phyloP scores from a whole-genome alignment of 495 filamentous ascomycete species.

The Coniosporium apollinis region DNA sequence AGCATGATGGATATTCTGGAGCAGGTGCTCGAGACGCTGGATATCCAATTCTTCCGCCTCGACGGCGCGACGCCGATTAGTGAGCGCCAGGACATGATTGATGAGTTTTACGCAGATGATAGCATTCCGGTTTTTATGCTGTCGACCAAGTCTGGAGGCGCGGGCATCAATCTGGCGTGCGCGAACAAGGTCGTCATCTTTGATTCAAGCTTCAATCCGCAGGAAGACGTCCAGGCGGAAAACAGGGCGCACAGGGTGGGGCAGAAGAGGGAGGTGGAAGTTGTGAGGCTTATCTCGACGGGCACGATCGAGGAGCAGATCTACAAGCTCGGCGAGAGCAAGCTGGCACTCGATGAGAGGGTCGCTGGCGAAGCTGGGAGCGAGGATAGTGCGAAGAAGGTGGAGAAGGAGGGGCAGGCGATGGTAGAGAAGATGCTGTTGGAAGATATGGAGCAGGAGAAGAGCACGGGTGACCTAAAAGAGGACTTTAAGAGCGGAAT shows the following conservation, averaged over 20 bases:
- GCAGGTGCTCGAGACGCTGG: slow-evolving; percentile 54
- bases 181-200: slow-evolving; percentile 98
- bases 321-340: slow-evolving; percentile 71
- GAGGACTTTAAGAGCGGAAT: slow-evolving; percentile 18
- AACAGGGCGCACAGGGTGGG: slow-evolving; percentile 93
- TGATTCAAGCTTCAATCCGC: slow-evolving; percentile 87
- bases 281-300: slow-evolving; percentile 62
- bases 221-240: slow-evolving; percentile 91
- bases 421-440: slow-evolving; percentile 49
- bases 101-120: slow-evolving; percentile 59
- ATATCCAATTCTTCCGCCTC: slow-evolving; percentile 60
- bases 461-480: slow-evolving; percentile 2
- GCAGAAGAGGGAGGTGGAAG: slow-evolving; percentile 75
- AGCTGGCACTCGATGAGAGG: slow-evolving; percentile 77
- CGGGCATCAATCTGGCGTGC: slow-evolving; percentile 84
- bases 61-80: slow-evolving; percentile 75
- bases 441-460: slow-evolving; percentile 13
- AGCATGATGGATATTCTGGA: slow-evolving; percentile 83
- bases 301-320: slow-evolving; percentile 91
- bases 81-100: slow-evolving; percentile 70
- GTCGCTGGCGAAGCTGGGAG: slow-evolving; percentile 43
- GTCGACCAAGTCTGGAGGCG: slow-evolving; percentile 83
- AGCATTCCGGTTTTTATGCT: slow-evolving; percentile 83
- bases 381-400: slow-evolving; percentile 20
- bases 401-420: slow-evolving; percentile 41